Percentiles rank a stretch among this genome's conserved stretches.
Evolutionary conservation across 2,329 filamentous ascomycete genomes (phyloP).

Genomic region (Fusarium sulawesiense): DNA sequence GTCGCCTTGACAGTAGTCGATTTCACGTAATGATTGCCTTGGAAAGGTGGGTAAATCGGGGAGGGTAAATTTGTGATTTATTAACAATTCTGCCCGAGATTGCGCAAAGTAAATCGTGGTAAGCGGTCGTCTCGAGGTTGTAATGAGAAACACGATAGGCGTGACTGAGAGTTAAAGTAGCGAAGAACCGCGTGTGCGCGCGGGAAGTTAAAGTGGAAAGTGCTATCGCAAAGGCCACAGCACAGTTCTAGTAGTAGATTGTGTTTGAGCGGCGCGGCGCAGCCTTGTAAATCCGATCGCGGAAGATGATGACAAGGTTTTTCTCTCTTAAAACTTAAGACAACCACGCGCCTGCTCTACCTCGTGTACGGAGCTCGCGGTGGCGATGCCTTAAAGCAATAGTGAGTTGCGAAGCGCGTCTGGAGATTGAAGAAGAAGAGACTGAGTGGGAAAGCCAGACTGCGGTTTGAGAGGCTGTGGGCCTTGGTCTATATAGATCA

Average conservation of each 20-base stretch:
- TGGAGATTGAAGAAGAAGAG: constrained; percentile 16
- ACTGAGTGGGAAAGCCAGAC: constrained; percentile 9
- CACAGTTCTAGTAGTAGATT: constrained; percentile 10
- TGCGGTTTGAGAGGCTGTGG: constrained; percentile 6
- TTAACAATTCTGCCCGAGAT: constrained; percentile 14
- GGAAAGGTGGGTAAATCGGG: neutral
- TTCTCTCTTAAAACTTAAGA: neutral
- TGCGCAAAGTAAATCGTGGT: constrained; percentile 23
- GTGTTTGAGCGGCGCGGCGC: constrained; percentile 27
- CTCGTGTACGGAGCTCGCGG: constrained; percentile 29
- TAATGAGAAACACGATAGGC: neutral
- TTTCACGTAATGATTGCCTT: constrained; percentile 6
- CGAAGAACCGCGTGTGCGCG: constrained; percentile 5
- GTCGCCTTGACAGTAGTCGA: constrained; percentile 13
- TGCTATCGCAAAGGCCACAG: constrained; percentile 22
- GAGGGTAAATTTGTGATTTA: constrained; percentile 11
- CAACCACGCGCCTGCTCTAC: constrained; percentile 19
- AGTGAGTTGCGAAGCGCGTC: constrained; percentile 28
- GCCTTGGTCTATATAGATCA: constrained; percentile 33
- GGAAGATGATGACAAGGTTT: neutral
- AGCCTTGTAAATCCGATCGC: constrained; percentile 21
- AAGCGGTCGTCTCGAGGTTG: constrained; percentile 20
- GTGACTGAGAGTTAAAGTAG: neutral
- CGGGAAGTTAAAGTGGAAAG: constrained; percentile 2
- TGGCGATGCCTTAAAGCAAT: constrained; percentile 28